Conservation (phyloP, 2,329 filamentous ascomycete genomes). For the Alternaria tenuissima region DNA sequence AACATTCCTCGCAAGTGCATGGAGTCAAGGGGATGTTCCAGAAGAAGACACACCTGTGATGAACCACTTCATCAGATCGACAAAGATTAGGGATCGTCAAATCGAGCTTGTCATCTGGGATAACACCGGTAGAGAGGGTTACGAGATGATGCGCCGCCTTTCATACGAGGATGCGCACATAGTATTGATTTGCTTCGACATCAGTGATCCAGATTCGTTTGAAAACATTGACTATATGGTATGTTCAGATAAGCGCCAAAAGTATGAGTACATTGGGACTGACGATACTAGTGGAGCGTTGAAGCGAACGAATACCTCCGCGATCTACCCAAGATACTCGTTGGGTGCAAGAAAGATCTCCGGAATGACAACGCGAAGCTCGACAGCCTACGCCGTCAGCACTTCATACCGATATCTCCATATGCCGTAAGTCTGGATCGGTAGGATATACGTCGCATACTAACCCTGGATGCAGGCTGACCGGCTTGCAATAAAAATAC, state of each 20-base stretch:
- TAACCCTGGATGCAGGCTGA: conserved; percentile 13
- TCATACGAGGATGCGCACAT: conserved; percentile 13
- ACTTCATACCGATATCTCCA: not conserved
- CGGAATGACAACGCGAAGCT: conserved; percentile 1
- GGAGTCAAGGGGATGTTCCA: conserved; percentile 1
- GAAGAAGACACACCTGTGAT: not conserved
- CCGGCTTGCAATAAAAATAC: conserved; percentile 22
- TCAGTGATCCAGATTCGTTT: conserved; percentile 15
- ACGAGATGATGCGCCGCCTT: conserved; percentile 8
- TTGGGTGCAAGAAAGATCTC: conserved; percentile 27
- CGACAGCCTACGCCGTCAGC: not conserved
- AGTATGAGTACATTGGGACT: not conserved
- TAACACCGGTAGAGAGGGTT: conserved; percentile 1
- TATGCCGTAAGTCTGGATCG: not conserved
- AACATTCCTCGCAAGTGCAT: conserved; percentile 13
- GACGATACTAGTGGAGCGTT: conserved; percentile 16
- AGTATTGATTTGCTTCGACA: conserved; percentile 28
- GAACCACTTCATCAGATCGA: conserved; percentile 1
- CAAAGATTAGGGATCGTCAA: not conserved
- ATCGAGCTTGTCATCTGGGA: conserved; percentile 19
- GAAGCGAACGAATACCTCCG: conserved; percentile 19
- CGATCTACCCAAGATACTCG: conserved; percentile 23
- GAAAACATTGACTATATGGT: conserved; percentile 21
- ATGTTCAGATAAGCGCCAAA: not conserved
- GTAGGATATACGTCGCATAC: not conserved